Evolutionary conservation across 495 filamentous ascomycete genomes (phyloP).

Genomic region (Tricharina praecox): DNA sequence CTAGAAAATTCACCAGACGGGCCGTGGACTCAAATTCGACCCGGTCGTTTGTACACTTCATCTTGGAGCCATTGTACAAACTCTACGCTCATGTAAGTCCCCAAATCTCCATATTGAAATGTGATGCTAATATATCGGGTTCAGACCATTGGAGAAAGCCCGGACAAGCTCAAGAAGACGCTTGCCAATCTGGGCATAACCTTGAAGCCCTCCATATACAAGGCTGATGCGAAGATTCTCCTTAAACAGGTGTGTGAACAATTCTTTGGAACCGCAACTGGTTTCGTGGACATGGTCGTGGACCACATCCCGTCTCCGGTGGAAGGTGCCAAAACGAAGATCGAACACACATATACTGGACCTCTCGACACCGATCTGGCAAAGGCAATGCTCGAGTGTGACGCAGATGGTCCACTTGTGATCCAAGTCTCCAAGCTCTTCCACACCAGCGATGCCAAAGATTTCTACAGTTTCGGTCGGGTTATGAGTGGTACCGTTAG

Average conservation of each 20-base stretch:
- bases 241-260: constrained; percentile 81
- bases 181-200: constrained; percentile 63
- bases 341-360: constrained; percentile 83
- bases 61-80: constrained; percentile 95
- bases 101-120: no score
- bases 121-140: neutral
- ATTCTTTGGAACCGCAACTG: constrained; percentile 79
- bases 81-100: constrained; percentile 61
- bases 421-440: constrained; percentile 87
- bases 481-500: constrained; percentile 86
- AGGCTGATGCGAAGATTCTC: constrained; percentile 71
- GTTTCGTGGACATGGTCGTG: constrained; percentile 91
- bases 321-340: constrained; percentile 55
- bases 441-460: constrained; percentile 68
- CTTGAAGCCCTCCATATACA: constrained; percentile 82
- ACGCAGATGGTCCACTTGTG: constrained; percentile 78
- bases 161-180: constrained; percentile 67
- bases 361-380: constrained; percentile 80
- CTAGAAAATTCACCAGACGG: constrained; percentile 79
- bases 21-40: constrained; percentile 62
- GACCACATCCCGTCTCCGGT: constrained; percentile 78
- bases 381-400: constrained; percentile 59
- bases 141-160: constrained; percentile 69
- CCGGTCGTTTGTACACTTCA: constrained; percentile 82
- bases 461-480: constrained; percentile 75